Base-by-base conservation (phyloP, 2,329 filamentous ascomycete genomes). In the Xylogone sp. region DNA sequence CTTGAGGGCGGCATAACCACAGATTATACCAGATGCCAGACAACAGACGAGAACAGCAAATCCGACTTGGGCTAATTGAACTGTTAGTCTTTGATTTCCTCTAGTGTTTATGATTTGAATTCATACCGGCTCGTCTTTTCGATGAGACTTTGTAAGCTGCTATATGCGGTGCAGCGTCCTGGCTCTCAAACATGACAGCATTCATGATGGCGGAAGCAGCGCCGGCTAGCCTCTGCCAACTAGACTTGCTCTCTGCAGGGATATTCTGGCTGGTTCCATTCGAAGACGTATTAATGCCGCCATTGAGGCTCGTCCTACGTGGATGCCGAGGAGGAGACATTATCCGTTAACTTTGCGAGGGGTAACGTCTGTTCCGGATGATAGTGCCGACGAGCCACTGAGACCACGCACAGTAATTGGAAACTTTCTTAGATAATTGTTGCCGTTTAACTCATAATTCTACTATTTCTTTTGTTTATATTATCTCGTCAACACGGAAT, bases 1-100 rank as follows among this genome's bases (percentile, higher is more conserved):
- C 65, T 92, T 93, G 59, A 93, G 75, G 18, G 88, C 87, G 10
- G 88, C 88, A 68, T 88, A 92, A 29, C 88, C 88, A 68, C 92
- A 92, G 19, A 92, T 81, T 42, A 90, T 73, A 1, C 88, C 90
- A 6, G 89, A 84, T 8, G 86, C 83, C 53, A 94, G 75, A 44
- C 90, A 77, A 67, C 87, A 91, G 66, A 85, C 85, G 9, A 85
- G 56, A n/a, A 85, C 78, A 5, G 83, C 83, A 55, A 79, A 69
- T 46, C 68, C 69, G 21, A 88, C 79, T 69, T 88, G 85, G 47
- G 76, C 81, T 86, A 57, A 21, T 43, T 31, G n/a, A 8, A 31
- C 13, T 31, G 27, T 31, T 31, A 31, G 27, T 13, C 13, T 13
- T 31, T 31, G 7, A 8, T 13, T 31, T 31, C 27, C 27, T 13